These are phyloP conservation scores for Eucalyptus regnans DNA, from an alignment of 345 rosid genomes.

Conservation along the genomic window DNA sequence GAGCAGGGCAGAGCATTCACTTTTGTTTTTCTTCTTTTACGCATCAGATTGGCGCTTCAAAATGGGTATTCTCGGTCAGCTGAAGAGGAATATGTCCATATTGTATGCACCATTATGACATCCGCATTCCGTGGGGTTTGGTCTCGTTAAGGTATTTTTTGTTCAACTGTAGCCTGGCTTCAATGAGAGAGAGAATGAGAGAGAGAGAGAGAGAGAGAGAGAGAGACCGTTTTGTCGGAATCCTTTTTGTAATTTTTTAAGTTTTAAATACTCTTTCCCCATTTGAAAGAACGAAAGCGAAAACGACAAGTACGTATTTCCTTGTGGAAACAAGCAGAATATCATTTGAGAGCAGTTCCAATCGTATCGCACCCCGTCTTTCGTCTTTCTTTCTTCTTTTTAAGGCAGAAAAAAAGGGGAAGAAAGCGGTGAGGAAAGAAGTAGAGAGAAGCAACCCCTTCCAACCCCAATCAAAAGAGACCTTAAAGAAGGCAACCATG, in stretches of 20 bases:
- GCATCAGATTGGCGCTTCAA: neutral
- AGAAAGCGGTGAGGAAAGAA: no score
- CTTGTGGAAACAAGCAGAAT: neutral
- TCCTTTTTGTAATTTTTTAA: neutral
- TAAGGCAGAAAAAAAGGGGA: neutral
- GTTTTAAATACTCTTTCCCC: neutral
- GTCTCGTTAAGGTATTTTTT: rapidly evolving
- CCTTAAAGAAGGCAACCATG: neutral
- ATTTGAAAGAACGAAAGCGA: neutral
- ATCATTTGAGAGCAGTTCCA: neutral
- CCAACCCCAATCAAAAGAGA: neutral
- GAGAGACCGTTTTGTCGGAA: neutral
- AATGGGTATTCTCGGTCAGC: neutral
- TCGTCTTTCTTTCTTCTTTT: neutral
- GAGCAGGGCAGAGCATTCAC: neutral
- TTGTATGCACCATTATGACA: neutral
- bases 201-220: neutral
- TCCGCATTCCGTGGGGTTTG: neutral
- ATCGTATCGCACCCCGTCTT: neutral
- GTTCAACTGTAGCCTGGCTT: neutral
- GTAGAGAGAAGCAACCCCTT: no score
- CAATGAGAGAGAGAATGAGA: neutral
- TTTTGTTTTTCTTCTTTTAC: neutral
- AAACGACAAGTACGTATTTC: neutral
- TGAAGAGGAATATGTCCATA: neutral